Evolutionary conservation across 2,329 filamentous ascomycete species (phyloP), one percentile per base, ranked within the genome.

Genomic region (Salinomyces thailandicus): DNA sequence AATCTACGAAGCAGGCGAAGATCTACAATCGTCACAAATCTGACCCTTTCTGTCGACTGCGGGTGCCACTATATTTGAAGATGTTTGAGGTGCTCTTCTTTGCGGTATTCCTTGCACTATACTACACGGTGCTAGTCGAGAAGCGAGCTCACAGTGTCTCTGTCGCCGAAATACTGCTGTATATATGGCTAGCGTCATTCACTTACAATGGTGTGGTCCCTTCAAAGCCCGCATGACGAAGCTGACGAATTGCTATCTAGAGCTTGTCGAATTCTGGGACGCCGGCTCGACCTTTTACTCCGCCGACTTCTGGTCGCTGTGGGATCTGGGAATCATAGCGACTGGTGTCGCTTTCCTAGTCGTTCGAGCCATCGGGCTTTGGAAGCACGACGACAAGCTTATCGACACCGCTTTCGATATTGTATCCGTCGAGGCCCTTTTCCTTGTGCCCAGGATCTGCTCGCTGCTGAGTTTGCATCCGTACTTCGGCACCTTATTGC

Each of bases 401-500:
- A 81, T 81, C 31, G 81, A 91, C 42, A 68, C 80, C 3, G 79
- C 85, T 1, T 95, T 94, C 57, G 85, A 95, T 53, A 79, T 95
- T n/a, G 67, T 95, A 15, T 81, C 85, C 0, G 68, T 95, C 11
- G 85, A 94, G 59, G 87, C 85, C 0, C 69, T 95, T 7, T 89
- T 95, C 57, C 79, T 95, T 60, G 81, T 94, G 14, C 87, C 87
- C 28, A 79, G 84, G 42, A 81, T 93, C 48, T 93, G 81, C 62
- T 93, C 86, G 11, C 72, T 95, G 35, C 70, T 94, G 44, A 89
- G 82, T 55, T 61, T 95, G 45, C 85, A 85, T 50, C 84, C 85
- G 1, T 94, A 93, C 57, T 95, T 91, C 72, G 87, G 85, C 28
- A 91, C 82, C 1, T 61, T 91, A 24, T 87, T 95, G 41, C 87